phyloP scores from a whole-genome alignment of 805 yeast species.

The Clavispora asparagi region DNA sequence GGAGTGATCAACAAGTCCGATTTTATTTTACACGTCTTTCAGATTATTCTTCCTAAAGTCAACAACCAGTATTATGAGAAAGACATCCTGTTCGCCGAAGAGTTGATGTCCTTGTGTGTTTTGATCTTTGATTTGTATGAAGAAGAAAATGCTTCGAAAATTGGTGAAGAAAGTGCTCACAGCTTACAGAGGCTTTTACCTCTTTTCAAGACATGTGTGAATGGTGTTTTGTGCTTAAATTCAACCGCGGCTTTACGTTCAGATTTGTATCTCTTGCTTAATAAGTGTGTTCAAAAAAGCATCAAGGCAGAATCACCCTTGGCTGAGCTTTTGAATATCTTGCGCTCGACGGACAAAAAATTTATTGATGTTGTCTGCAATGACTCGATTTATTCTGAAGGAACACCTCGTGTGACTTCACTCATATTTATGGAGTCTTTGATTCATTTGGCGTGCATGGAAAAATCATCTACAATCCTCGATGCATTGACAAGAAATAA shows the following conservation, averaged over 20 bases:
- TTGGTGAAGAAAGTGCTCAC: constrained; percentile 12
- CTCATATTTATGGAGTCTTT: constrained; percentile 68
- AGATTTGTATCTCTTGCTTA: constrained; percentile 71
- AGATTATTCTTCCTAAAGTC: constrained; percentile 68
- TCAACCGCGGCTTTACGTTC: constrained; percentile 67
- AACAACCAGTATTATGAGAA: constrained; percentile 61
- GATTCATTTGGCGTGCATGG: constrained; percentile 48
- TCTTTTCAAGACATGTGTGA: constrained; percentile 66
- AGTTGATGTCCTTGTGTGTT: constrained; percentile 70
- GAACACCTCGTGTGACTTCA: constrained; percentile 69
- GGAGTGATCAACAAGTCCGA: constrained; percentile 35
- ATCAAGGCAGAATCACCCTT: constrained; percentile 37
- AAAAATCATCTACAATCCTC: constrained; percentile 48
- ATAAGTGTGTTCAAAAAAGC: constrained; percentile 55
- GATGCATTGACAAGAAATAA: constrained; percentile 62
- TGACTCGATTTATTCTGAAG: constrained; percentile 79
- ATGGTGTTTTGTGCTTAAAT: constrained; percentile 66
- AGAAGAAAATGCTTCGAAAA: constrained; percentile 11
- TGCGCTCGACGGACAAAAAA: constrained; percentile 55
- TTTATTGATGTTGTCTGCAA: constrained; percentile 62
- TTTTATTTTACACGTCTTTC: constrained; percentile 73
- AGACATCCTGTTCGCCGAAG: constrained; percentile 66
- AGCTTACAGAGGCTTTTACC: constrained; percentile 54
- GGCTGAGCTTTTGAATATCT: constrained; percentile 45
- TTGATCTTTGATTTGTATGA: constrained; percentile 62